Evolutionary conservation across 768 basidiomycete species (phyloP).

Genomic region (Lyophyllum shimeji): DNA sequence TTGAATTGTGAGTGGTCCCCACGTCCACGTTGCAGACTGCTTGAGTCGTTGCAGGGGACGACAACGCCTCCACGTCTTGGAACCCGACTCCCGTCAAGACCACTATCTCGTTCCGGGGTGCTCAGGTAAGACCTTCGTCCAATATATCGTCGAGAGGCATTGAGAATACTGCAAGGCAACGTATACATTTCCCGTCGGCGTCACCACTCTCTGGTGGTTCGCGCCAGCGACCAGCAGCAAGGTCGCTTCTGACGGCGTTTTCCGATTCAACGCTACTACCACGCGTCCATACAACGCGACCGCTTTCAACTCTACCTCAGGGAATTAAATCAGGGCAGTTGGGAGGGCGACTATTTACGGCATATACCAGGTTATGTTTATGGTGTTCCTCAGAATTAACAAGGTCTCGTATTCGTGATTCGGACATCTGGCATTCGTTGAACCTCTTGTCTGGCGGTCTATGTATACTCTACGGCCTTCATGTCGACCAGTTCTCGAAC

Average conservation of each 20-base stretch:
- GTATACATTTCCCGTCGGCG: slow-evolving; percentile 79
- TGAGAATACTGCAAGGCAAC: slow-evolving; percentile 40
- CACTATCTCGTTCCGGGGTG: slow-evolving; percentile 65
- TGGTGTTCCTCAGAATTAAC: too few relatives aligned
- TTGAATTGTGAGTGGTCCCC: slow-evolving; percentile 53
- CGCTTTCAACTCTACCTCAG: not conserved
- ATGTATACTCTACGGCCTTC: too few relatives aligned
- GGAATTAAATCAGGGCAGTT: not conserved
- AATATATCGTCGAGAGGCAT: not conserved
- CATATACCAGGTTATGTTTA: too few relatives aligned
- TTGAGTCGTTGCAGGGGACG: slow-evolving; percentile 37
- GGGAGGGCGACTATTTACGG: not conserved
- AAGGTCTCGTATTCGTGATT: too few relatives aligned
- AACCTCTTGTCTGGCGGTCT: too few relatives aligned
- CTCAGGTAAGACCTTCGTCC: slow-evolving; percentile 42
- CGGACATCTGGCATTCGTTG: too few relatives aligned
- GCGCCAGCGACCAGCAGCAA: slow-evolving; percentile 19
- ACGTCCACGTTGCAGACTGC: not conserved
- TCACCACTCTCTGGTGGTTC: slow-evolving; percentile 58
- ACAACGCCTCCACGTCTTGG: slow-evolving; percentile 48
- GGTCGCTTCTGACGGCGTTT: not conserved
- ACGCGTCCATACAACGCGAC: not conserved
- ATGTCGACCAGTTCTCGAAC: too few relatives aligned
- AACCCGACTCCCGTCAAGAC: slow-evolving; percentile 52
- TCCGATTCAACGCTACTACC: slow-evolving; percentile 12